phyloP scores from a whole-genome alignment of 225 moss, liverwort and hornwort genomes.

The Physcomitrellopsis africana region DNA sequence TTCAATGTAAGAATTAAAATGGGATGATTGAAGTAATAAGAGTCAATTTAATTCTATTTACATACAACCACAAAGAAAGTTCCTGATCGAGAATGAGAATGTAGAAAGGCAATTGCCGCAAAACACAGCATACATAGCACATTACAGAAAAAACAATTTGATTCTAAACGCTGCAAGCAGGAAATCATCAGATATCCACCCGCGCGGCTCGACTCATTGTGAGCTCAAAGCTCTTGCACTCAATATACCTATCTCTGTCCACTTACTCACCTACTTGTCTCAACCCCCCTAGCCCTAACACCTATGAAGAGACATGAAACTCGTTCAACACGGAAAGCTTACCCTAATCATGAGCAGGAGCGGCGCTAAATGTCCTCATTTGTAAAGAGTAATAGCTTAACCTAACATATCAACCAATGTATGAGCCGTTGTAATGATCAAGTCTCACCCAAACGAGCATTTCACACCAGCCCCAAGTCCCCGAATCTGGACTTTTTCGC shows the following conservation, averaged over 20 bases:
- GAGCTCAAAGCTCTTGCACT: slow-evolving; percentile 32
- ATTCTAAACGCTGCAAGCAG: slow-evolving; percentile 4
- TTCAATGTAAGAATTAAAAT: too few relatives aligned
- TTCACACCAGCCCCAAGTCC: slow-evolving; percentile 22
- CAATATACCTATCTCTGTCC: slow-evolving; percentile 18
- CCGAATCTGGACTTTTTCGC: slow-evolving; percentile 20
- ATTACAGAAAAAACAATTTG: background rate
- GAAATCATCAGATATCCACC: slow-evolving; percentile 29
- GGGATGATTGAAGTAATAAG: too few relatives aligned
- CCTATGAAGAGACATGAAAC: slow-evolving; percentile 23
- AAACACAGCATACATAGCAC: background rate
- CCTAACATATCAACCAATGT: slow-evolving; percentile 23
- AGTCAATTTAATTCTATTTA: background rate
- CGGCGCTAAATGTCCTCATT: slow-evolving; percentile 13
- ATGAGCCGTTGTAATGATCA: slow-evolving; percentile 28
- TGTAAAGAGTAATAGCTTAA: slow-evolving; percentile 26
- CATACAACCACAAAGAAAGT: background rate
- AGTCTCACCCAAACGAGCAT: slow-evolving; percentile 13
- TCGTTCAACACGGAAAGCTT: slow-evolving; percentile 15
- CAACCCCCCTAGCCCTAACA: slow-evolving; percentile 19
- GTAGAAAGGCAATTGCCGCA: background rate
- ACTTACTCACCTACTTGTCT: slow-evolving; percentile 12
- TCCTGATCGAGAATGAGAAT: slow-evolving; percentile 1
- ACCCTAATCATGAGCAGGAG: slow-evolving; percentile 27
- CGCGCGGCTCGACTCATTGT: slow-evolving; percentile 6